Conservation (phyloP, 139 green algal species). For the Penium margaritaceum region DNA sequence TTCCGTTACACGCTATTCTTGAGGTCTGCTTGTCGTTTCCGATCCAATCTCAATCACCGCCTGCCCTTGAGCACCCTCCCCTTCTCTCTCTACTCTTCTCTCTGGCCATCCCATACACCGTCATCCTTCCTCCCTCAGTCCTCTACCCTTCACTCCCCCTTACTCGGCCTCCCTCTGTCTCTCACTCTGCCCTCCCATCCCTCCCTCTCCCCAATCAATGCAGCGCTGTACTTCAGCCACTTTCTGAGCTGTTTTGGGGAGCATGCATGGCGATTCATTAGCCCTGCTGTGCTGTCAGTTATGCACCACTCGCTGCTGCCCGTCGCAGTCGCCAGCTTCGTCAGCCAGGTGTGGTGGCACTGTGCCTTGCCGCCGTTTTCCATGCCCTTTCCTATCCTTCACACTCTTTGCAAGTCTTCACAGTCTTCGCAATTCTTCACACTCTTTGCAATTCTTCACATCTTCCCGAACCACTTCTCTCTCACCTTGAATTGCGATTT, state of each 20-base stretch:
- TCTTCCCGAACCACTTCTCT: no score
- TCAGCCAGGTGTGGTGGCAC: constrained; percentile 16
- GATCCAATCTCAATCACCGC: no score
- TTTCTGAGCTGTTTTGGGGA: constrained; percentile 18
- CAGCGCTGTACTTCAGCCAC: constrained; percentile 26
- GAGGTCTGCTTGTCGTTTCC: no score
- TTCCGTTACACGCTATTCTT: not conserved
- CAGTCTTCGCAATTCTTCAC: no score
- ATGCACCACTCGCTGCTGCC: constrained; percentile 25
- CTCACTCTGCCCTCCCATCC: not conserved
- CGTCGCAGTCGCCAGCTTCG: constrained; percentile 42
- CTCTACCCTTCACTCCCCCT: not conserved
- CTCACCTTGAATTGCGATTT: no score
- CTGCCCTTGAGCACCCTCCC: no score
- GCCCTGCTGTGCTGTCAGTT: constrained; percentile 7
- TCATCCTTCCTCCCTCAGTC: not conserved
- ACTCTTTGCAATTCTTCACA: no score
- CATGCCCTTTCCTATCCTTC: no score
- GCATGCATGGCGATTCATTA: constrained; percentile 26
- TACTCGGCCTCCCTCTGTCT: not conserved
- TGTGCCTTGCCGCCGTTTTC: no score
- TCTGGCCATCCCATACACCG: not conserved
- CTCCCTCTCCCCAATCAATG: not conserved
- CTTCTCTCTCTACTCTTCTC: no score
- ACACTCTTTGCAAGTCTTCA: no score